phyloP scores from a whole-genome alignment of 2,329 filamentous ascomycete species.

The Stachybotrys chartarum region DNA sequence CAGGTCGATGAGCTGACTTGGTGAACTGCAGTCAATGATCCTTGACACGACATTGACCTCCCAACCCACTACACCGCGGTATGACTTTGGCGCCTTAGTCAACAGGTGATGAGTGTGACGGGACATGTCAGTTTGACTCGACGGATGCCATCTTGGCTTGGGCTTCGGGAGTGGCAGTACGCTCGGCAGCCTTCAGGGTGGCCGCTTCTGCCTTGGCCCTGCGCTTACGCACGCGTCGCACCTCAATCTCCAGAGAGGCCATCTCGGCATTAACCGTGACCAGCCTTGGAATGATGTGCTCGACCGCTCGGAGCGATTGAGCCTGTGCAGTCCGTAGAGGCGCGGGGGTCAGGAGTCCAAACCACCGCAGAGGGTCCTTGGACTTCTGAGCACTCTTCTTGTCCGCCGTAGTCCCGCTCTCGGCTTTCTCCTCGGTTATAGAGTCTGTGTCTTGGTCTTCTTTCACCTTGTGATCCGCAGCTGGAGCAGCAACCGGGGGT shows the following conservation, averaged over 20 bases:
- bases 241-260: slow-evolving; percentile 58
- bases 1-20: too few species aligned
- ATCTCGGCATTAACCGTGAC: slow-evolving; percentile 53
- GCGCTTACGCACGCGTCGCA: slow-evolving; percentile 54
- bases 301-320: slow-evolving; percentile 48
- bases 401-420: slow-evolving; percentile 4
- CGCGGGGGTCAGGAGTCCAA: slow-evolving; percentile 45
- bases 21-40: too few species aligned
- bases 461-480: slow-evolving; percentile 3
- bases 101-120: too few species aligned
- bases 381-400: slow-evolving; percentile 11
- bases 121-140: too few species aligned
- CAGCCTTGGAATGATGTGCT: slow-evolving; percentile 49
- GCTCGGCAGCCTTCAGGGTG: not conserved
- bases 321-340: slow-evolving; percentile 51
- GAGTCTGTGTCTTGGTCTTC: not conserved
- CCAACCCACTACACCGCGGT: too few species aligned
- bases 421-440: slow-evolving; percentile 1
- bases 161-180: not conserved
- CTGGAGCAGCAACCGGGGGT: not conserved
- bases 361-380: slow-evolving; percentile 47
- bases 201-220: slow-evolving; percentile 38
- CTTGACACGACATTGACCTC: too few species aligned
- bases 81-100: too few species aligned
- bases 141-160: not conserved